Evolutionary conservation across 768 basidiomycete genomes (phyloP).

Genomic region (Kwoniella shandongensis): DNA sequence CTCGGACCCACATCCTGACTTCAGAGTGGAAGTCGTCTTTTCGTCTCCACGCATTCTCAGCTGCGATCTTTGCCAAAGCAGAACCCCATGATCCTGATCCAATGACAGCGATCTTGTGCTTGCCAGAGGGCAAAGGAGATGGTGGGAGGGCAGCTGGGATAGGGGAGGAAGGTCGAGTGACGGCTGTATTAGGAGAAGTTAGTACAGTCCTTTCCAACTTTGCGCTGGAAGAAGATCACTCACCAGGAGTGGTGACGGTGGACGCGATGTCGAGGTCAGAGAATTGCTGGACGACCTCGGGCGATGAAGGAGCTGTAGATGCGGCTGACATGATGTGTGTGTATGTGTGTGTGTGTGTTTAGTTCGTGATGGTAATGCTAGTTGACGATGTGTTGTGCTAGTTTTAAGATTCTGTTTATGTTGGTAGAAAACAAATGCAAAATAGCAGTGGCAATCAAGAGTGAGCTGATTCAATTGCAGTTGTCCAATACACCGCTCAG

Average conservation of each 20-base stretch:
- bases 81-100: conserved; percentile 55
- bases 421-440: too few species aligned
- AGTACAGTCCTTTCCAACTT: background rate
- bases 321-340: conserved; percentile 25
- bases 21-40: conserved; percentile 54
- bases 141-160: conserved; percentile 37
- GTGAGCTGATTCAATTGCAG: too few species aligned
- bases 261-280: conserved; percentile 38
- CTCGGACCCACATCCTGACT: conserved; percentile 57
- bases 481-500: too few species aligned
- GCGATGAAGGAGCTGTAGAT: conserved; percentile 22
- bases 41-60: conserved; percentile 48
- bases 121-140: conserved; percentile 47
- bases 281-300: conserved; percentile 28
- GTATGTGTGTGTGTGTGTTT: background rate
- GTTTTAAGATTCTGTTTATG: too few species aligned
- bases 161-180: conserved; percentile 51
- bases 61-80: conserved; percentile 55
- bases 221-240: conserved; percentile 10
- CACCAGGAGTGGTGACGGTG: conserved; percentile 47
- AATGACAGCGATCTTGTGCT: conserved; percentile 53
- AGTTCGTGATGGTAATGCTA: too few species aligned
- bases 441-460: too few species aligned
- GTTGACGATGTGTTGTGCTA: too few species aligned
- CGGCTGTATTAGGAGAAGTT: conserved; percentile 24